Percentiles rank a stretch among this genome's conserved stretches.
Evolutionary conservation across 345 rosid species (phyloP).

Genomic region (Noccaea caerulescens): DNA sequence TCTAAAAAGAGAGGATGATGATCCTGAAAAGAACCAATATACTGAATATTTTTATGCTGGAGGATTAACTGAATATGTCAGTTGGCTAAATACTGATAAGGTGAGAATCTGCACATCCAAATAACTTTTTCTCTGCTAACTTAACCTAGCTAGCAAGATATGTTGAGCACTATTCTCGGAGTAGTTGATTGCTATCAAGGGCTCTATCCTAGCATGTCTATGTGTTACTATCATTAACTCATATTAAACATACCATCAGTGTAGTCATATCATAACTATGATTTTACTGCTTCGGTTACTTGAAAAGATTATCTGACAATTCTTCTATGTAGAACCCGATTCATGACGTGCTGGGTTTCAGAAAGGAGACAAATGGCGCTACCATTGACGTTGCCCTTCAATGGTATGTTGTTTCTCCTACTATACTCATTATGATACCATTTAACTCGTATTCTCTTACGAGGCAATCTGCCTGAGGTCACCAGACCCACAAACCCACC

Average conservation of each 20-base stretch:
- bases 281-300: background rate
- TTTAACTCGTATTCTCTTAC: constrained; percentile 5
- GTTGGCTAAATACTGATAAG: constrained; percentile 91
- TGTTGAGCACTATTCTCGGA: constrained; percentile 17
- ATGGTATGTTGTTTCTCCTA: constrained; percentile 60
- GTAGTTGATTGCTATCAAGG: constrained; percentile 7
- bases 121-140: constrained; percentile 12
- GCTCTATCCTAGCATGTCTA: constrained; percentile 8
- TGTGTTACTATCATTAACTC: constrained; percentile 13
- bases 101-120: constrained; percentile 43
- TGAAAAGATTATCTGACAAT: constrained; percentile 39
- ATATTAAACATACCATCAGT: background rate
- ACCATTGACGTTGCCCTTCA: constrained; percentile 82
- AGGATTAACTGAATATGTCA: constrained; percentile 88
- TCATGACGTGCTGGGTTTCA: constrained; percentile 84
- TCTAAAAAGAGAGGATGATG: constrained; percentile 59
- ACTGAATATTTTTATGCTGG: constrained; percentile 81
- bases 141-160: constrained; percentile 22
- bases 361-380: constrained; percentile 69
- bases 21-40: constrained; percentile 64
- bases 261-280: background rate
- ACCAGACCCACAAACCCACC: background rate
- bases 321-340: constrained; percentile 70
- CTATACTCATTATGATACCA: background rate
- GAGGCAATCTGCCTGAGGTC: background rate